Evolutionary conservation across 108 stramenopile species (phyloP), one percentile per base, ranked within the genome.

Genomic region (Skeletonema potamos): DNA sequence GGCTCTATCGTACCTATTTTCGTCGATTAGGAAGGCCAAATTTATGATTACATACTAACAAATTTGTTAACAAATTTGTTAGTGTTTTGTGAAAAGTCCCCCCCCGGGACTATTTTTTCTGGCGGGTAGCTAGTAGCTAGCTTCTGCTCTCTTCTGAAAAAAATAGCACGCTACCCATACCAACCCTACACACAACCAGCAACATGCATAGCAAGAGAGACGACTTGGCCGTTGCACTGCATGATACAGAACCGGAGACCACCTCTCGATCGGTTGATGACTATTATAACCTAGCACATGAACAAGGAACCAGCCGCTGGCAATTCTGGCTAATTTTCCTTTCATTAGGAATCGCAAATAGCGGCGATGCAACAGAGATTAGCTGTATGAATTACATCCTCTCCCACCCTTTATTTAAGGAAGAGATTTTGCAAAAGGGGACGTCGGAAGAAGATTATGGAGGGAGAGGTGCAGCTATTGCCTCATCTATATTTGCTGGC

Each of bases 341-440:
- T 1, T 26, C 63, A 54, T 7, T 64, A 15, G 63, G 63, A 26
- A 27, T 64, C 11, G 63, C 63, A 51, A 64, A 64, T 8, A 57
- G 54, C 54, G 51, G 54, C 0, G 63, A 64, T 26, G 63, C 63
- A 18, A 64, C 63, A 11, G 63, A 64, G 11, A 64, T 64, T 8
- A 46, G 39, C 18, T 48, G 70, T 26, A 64, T 71, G 62, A 34
- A 32, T 20, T 71, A 62, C 27, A 48, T 71, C 15, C 63, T 71
- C 6, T 27, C 58, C 4, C 24, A 71, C 29, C 59, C 58, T 48
- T 27, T 20, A 22, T 71, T 71, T 36, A 54, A 30, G n/a, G 59
- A 68, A 11, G 67, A 68, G 11, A 55, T 62, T 13, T 22, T 68
- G 22, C 58, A 36, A 27, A 22, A 22, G 18, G 22, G 22, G 6